Conservation (phyloP, 1,284 basidiomycete genomes). For the Trichosporon coremiiforme region DNA sequence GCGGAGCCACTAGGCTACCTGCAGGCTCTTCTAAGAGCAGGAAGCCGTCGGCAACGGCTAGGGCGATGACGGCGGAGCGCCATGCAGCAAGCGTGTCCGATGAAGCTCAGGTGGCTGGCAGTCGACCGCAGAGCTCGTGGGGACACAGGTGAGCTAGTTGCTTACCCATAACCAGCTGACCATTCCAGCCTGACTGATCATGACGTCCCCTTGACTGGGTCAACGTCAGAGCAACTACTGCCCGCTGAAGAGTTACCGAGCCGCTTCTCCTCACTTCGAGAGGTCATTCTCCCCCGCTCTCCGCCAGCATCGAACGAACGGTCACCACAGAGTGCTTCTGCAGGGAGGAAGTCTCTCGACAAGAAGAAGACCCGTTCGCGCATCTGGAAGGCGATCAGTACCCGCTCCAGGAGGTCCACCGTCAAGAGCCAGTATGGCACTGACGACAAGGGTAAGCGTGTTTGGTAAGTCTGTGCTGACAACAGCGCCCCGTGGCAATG, state of each 20-base stretch:
- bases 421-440: neutral
- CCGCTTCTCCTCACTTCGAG: conserved; percentile 8
- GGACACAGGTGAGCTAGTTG: neutral
- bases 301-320: neutral
- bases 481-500: conserved; percentile 1
- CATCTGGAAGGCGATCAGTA: conserved; percentile 11
- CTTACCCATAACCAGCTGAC: neutral
- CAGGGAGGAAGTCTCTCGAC: neutral
- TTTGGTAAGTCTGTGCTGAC: neutral
- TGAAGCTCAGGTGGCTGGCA: neutral
- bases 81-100: neutral
- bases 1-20: neutral
- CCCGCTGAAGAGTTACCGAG: conserved; percentile 10
- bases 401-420: neutral
- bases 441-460: conserved; percentile 4
- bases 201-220: neutral
- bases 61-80: conserved; percentile 2
- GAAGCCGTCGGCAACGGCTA: neutral
- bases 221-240: conserved; percentile 1
- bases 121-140: too few relatives aligned
- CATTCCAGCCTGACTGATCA: neutral
- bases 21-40: neutral
- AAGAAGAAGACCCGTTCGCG: neutral
- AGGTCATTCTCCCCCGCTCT: neutral
- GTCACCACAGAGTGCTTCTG: neutral